Percentiles rank a stretch among this genome's conserved stretches.
These are phyloP conservation scores for Tetradesmus lagerheimii DNA, from an alignment of 139 green algal species.

Conservation along the genomic window DNA sequence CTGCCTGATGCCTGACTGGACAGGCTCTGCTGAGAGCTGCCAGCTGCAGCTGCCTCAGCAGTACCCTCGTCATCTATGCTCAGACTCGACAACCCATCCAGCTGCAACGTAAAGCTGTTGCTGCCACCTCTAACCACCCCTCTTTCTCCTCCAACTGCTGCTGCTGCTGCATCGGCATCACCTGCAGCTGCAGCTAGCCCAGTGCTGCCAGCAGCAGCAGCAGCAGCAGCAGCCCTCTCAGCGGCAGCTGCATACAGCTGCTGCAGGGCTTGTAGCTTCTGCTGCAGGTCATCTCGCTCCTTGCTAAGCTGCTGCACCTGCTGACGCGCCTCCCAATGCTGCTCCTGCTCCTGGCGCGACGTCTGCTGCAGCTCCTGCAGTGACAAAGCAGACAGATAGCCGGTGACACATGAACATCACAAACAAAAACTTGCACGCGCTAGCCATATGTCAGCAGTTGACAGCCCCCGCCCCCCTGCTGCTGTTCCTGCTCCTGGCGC, in stretches of 20 bases:
- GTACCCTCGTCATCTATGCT: conserved; percentile 2
- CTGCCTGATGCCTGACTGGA: not conserved
- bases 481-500: conserved; percentile 39
- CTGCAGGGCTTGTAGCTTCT: conserved; percentile 12
- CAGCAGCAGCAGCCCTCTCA: not conserved
- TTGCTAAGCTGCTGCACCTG: conserved; percentile 25
- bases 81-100: not conserved
- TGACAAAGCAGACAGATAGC: not conserved
- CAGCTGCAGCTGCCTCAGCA: not conserved
- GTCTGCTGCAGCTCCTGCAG: conserved; percentile 30
- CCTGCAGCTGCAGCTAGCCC: not conserved
- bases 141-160: not conserved
- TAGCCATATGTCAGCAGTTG: too few relatives aligned
- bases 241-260: conserved; percentile 47
- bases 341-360: conserved; percentile 35
- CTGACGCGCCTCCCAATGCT: conserved; percentile 26
- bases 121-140: not conserved
- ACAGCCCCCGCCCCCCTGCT: too few relatives aligned
- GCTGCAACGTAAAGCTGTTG: not conserved
- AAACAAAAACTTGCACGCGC: too few relatives aligned
- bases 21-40: not conserved
- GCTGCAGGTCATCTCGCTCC: conserved; percentile 26
- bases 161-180: conserved; percentile 1
- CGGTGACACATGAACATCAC: too few relatives aligned
- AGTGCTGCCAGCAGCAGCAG: not conserved